phyloP scores from a whole-genome alignment of 805 yeast genomes.

The Cyberlindnera mississippiensis region DNA sequence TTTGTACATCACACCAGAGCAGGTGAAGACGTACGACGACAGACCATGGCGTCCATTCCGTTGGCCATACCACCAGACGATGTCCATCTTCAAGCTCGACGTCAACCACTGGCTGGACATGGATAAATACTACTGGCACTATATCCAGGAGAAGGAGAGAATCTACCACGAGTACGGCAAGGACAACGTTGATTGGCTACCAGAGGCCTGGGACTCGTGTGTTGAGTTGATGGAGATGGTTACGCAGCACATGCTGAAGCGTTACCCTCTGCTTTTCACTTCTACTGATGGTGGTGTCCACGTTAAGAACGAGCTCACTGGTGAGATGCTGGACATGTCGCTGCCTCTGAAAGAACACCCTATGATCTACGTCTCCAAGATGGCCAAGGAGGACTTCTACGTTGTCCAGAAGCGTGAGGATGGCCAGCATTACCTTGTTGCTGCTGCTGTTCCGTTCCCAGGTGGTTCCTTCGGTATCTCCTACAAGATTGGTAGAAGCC shows the following conservation, averaged over 20 bases:
- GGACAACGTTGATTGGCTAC: slow-evolving; percentile 61
- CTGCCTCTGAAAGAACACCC: slow-evolving; percentile 62
- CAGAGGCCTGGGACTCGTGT: slow-evolving; percentile 59
- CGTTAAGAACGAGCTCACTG: slow-evolving; percentile 56
- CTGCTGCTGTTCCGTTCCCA: slow-evolving; percentile 77
- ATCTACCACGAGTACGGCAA: slow-evolving; percentile 55
- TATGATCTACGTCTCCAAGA: slow-evolving; percentile 53
- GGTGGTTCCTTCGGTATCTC: slow-evolving; percentile 70
- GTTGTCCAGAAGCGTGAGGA: slow-evolving; percentile 52
- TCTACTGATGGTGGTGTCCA: slow-evolving; percentile 45
- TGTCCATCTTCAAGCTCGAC: slow-evolving; percentile 70
- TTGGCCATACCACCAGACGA: slow-evolving; percentile 78
- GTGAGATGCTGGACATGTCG: slow-evolving; percentile 57
- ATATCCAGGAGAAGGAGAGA: slow-evolving; percentile 58
- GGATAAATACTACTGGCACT: slow-evolving; percentile 71
- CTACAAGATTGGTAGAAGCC: slow-evolving; percentile 53
- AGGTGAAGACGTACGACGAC: slow-evolving; percentile 61
- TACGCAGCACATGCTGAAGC: slow-evolving; percentile 50
- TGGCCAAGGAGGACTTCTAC: slow-evolving; percentile 77
- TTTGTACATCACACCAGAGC: slow-evolving; percentile 60
- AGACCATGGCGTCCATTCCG: slow-evolving; percentile 81
- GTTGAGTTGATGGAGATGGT: slow-evolving; percentile 62
- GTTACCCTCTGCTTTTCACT: slow-evolving; percentile 64
- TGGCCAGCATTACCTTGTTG: slow-evolving; percentile 59
- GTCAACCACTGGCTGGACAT: slow-evolving; percentile 75